Conservation (phyloP, 257 asterid species). For the Nemophila menziesii region DNA sequence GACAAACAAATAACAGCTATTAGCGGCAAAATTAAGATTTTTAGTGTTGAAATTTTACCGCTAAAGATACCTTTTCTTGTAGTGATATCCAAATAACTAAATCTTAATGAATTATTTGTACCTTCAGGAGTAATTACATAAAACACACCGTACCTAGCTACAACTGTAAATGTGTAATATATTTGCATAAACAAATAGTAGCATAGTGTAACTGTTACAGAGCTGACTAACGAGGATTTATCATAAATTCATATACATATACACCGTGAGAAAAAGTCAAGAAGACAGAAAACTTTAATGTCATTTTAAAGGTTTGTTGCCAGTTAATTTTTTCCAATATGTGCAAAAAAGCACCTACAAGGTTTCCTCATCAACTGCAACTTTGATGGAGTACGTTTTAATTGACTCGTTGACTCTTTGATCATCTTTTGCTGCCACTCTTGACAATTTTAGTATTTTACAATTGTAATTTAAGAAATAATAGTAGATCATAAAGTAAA, state of each 20-base stretch:
- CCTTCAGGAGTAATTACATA: no score
- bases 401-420: not conserved
- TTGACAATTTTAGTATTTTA: not conserved
- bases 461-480: not conserved
- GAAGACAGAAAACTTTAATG: constrained; percentile 3
- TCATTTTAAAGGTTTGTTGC: not conserved
- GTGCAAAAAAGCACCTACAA: constrained; percentile 4
- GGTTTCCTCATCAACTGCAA: not conserved
- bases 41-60: no score
- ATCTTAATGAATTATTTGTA: no score
- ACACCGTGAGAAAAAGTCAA: constrained; percentile 3
- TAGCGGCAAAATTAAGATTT: no score
- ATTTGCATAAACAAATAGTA: not conserved
- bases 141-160: no score
- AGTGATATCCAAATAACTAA: no score
- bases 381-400: not conserved
- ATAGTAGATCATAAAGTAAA: no score
- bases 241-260: no score
- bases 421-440: constrained; percentile 2
- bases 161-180: not conserved
- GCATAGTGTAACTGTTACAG: not conserved
- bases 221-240: no score
- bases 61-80: no score
- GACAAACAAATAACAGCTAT: no score
- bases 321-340: constrained; percentile 4